Evolutionary conservation across 805 yeast species (phyloP), one percentile per base, ranked within the genome.

Genomic region (Starmera quercuum): DNA sequence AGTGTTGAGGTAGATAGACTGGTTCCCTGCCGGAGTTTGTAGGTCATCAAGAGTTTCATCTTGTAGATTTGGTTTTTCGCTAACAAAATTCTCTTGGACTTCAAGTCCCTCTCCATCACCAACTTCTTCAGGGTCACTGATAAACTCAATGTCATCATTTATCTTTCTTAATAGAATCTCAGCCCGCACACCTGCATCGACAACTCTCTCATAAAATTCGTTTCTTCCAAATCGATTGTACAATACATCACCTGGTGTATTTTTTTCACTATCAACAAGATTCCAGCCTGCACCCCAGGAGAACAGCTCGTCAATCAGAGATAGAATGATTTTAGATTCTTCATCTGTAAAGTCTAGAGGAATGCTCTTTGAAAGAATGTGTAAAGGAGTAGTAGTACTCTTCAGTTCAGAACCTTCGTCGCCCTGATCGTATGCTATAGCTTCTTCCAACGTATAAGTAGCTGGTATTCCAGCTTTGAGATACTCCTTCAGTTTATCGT

Each of bases 221-320:
- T 63, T 53, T 2, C 49, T 57, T 47, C 47, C 54, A 46, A 63
- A 51, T 32, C 82, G 61, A 30, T 75, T 71, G 24, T 68, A 56
- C 17, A 88, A 64, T 7, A 87, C 68, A 56, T 95, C 88, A 2
- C 95, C 97, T 0, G 96, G 86, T 0, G 96, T 84, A 40, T 78
- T 78, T 44, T 75, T 67, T 34, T 78, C 72, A 38, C 65, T 70
- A 53, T 87, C 94, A 3, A 77, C 63, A 45, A 83, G 66, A 56
- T 82, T 79, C 97, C 97, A 88, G 8, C 94, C 95, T 0, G 95
- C 95, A 20, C 97, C 97, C 53, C 76, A 81, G 49, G 83, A 76
- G 43, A 88, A 79, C 38, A 88, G 56, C 15, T 64, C 68, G 20
- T 74, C 73, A 38, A 85, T 75, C 75, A 88, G 67, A 10, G 59